Conservation (phyloP, 2,329 filamentous ascomycete genomes). For the Penicillium sp. region DNA sequence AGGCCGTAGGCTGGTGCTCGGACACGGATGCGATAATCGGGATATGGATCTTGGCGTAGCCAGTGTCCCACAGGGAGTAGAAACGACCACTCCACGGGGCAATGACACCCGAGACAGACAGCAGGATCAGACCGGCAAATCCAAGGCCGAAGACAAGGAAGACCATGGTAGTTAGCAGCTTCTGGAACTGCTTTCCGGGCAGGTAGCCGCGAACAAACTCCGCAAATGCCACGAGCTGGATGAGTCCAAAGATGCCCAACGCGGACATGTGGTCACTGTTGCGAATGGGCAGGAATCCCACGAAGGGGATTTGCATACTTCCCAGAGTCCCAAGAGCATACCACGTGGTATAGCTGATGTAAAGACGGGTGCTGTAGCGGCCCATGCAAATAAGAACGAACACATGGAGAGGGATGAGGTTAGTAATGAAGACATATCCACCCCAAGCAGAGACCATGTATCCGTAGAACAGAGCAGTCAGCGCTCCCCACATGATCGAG, state of each 20-base stretch:
- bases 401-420: slow-evolving; percentile 87
- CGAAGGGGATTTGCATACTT: slow-evolving; percentile 99
- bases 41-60: slow-evolving; percentile 98
- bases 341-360: slow-evolving; percentile 97
- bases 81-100: slow-evolving; percentile 98
- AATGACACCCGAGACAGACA: slow-evolving; percentile 84
- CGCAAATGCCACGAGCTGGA: slow-evolving; percentile 89
- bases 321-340: slow-evolving; percentile 93
- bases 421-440: slow-evolving; percentile 99
- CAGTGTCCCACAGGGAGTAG: slow-evolving; percentile 98
- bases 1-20: slow-evolving; percentile 97
- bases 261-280: slow-evolving; percentile 99
- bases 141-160: slow-evolving; percentile 71
- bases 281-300: slow-evolving; percentile 92
- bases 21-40: slow-evolving; percentile 99
- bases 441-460: slow-evolving; percentile 99
- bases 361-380: slow-evolving; percentile 86
- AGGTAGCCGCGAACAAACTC: slow-evolving; percentile 87
- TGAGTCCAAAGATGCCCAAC: slow-evolving; percentile 88
- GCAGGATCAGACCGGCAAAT: slow-evolving; percentile 71
- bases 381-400: slow-evolving; percentile 97
- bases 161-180: slow-evolving; percentile 74
- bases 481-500: slow-evolving; percentile 92
- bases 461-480: slow-evolving; percentile 94
- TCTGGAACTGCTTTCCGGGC: slow-evolving; percentile 90